These are phyloP conservation scores for Isabelozyma pseudorhagii DNA, from an alignment of 805 yeast species.

Conservation along the genomic window DNA sequence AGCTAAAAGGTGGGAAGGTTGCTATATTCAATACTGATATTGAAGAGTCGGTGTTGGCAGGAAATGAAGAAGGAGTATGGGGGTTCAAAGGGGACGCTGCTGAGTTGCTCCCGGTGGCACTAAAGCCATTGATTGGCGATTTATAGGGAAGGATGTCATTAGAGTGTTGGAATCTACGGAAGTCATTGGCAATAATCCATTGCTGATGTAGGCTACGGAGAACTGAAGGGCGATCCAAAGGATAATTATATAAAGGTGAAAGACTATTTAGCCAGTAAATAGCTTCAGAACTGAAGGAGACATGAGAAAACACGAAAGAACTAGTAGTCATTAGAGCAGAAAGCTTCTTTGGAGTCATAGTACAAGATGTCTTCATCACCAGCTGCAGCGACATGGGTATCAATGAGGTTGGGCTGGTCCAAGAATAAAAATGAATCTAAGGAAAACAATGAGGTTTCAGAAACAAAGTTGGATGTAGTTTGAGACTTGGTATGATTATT, in stretches of 20 bases:
- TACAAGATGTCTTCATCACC: not conserved
- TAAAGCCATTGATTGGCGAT: slow-evolving; percentile 46
- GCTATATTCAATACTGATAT: slow-evolving; percentile 80
- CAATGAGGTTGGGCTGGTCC: not conserved
- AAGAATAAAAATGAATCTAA: not conserved
- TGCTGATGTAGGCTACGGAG: not conserved
- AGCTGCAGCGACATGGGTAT: not conserved
- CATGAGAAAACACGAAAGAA: not conserved
- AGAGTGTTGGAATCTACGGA: not conserved
- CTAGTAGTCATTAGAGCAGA: not conserved
- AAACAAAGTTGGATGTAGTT: no score
- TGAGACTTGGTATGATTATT: no score
- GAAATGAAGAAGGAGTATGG: slow-evolving; percentile 51
- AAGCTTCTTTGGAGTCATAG: not conserved
- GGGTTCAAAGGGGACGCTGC: slow-evolving; percentile 82
- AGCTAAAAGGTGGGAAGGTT: slow-evolving; percentile 70
- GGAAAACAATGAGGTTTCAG: not conserved
- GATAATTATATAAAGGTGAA: not conserved
- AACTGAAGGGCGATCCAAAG: not conserved
- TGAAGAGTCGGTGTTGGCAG: slow-evolving; percentile 41
- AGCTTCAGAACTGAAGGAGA: not conserved
- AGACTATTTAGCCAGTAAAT: not conserved
- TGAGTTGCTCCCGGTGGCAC: slow-evolving; percentile 60
- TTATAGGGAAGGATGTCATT: not conserved
- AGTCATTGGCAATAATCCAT: not conserved